phyloP scores from a whole-genome alignment of 2,329 filamentous ascomycete species.

The Hypoxylon sp. region DNA sequence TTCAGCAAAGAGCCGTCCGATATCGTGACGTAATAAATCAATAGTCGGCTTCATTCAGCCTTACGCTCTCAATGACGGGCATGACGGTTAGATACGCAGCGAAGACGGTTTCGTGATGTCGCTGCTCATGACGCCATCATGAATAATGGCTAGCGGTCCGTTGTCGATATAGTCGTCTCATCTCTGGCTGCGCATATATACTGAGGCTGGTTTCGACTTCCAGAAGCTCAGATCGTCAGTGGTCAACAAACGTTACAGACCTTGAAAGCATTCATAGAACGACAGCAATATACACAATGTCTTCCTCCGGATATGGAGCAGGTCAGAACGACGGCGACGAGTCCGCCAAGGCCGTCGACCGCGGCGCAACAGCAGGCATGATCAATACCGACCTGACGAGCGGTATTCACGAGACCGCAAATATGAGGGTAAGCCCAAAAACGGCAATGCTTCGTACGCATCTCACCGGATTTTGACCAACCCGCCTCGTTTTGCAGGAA shows the following conservation, averaged over 20 bases:
- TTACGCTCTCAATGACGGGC: not conserved
- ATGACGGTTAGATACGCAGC: not conserved
- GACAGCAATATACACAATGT: not conserved
- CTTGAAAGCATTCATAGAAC: not conserved
- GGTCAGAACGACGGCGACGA: slow-evolving; percentile 13
- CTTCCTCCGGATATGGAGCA: slow-evolving; percentile 8
- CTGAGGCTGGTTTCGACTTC: not conserved
- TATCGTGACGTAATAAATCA: not conserved
- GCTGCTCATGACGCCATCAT: not conserved
- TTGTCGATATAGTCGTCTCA: not conserved
- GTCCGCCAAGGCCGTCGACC: slow-evolving; percentile 5
- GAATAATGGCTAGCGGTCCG: not conserved
- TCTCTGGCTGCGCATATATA: not conserved
- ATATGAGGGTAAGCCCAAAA: not conserved
- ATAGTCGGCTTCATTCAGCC: not conserved
- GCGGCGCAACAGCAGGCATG: slow-evolving; percentile 1
- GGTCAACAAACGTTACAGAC: not conserved
- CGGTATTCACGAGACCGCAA: slow-evolving; percentile 8
- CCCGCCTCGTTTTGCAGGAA: not conserved
- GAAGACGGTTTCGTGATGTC: not conserved
- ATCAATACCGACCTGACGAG: slow-evolving; percentile 3
- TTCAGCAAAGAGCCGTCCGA: not conserved
- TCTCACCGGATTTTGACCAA: no score
- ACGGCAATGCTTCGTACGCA: not conserved
- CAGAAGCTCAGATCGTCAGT: not conserved